These are phyloP conservation scores for Verbascum thapsus DNA, from an alignment of 257 asterid species.

Conservation along the genomic window DNA sequence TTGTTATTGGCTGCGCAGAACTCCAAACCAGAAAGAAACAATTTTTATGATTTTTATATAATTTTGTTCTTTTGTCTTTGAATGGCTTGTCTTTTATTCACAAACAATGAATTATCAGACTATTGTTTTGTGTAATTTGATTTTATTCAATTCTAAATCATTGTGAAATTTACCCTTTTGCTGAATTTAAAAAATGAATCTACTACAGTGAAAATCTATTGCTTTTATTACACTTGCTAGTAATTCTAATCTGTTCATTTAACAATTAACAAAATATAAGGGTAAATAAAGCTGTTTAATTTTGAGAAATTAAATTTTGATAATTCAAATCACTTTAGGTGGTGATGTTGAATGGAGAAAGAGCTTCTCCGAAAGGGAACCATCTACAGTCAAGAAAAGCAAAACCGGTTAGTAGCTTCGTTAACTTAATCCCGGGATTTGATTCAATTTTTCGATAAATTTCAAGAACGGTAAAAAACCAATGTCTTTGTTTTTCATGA, in stretches of 20 bases:
- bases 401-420: conserved; percentile 45
- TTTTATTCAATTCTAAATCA: conserved; percentile 31
- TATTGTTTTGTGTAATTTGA: neutral
- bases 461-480: no score
- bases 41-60: conserved; percentile 16
- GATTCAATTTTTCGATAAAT: no score
- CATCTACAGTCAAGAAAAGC: conserved; percentile 52
- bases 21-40: conserved; percentile 29
- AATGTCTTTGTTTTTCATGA: no score
- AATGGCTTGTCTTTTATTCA: conserved; percentile 35
- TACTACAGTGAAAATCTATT: neutral
- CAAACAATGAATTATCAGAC: conserved; percentile 13
- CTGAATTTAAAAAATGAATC: neutral
- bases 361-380: conserved; percentile 64
- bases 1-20: conserved; percentile 36
- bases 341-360: conserved; percentile 72
- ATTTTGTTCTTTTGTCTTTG: conserved; percentile 46
- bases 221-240: neutral
- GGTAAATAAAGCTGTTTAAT: conserved; percentile 17
- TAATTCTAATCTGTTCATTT: conserved; percentile 12
- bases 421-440: neutral
- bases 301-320: conserved; percentile 31
- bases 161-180: conserved; percentile 39
- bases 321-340: conserved; percentile 44
- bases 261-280: neutral